Conservation (phyloP, 352 stramenopile species). For the Pelagophyceae sp. region DNA sequence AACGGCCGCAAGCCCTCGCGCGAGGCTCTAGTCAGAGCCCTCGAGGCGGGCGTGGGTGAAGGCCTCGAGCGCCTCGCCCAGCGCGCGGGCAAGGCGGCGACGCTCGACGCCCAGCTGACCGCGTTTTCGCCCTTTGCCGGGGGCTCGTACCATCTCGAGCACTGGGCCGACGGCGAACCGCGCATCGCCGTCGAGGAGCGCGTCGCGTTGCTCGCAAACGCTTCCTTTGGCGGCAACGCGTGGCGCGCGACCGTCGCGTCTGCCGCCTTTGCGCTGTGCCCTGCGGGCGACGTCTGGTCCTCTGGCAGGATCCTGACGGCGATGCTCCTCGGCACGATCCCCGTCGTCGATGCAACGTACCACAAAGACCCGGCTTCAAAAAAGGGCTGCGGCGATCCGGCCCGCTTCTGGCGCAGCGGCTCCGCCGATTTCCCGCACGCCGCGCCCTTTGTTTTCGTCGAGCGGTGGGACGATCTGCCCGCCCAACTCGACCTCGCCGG, state of each 20-base stretch:
- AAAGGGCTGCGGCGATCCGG: constrained; percentile 3
- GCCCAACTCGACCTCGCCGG: neutral
- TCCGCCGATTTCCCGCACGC: neutral
- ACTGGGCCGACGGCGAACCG: neutral
- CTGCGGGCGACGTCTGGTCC: neutral
- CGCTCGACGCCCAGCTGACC: too few relatives aligned
- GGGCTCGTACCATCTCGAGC: too few relatives aligned
- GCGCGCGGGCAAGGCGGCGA: too few relatives aligned
- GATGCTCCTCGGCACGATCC: neutral
- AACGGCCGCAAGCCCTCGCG: constrained; percentile 3
- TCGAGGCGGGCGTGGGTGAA: neutral
- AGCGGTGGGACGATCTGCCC: constrained; percentile 5
- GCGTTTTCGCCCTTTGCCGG: too few relatives aligned
- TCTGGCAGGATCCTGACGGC: neutral
- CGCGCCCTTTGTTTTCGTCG: constrained; percentile 16
- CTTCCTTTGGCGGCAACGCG: too few relatives aligned
- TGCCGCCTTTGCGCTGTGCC: neutral
- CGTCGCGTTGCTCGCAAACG: too few relatives aligned
- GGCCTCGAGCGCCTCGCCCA: neutral
- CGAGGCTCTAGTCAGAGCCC: neutral
- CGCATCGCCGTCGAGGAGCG: neutral
- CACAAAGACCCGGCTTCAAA: neutral
- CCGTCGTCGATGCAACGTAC: constrained; percentile 13
- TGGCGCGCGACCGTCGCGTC: too few relatives aligned
- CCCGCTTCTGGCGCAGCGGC: neutral